phyloP scores from a whole-genome alignment of 169 alveolate species.

The Cryptosporidium baileyi region DNA sequence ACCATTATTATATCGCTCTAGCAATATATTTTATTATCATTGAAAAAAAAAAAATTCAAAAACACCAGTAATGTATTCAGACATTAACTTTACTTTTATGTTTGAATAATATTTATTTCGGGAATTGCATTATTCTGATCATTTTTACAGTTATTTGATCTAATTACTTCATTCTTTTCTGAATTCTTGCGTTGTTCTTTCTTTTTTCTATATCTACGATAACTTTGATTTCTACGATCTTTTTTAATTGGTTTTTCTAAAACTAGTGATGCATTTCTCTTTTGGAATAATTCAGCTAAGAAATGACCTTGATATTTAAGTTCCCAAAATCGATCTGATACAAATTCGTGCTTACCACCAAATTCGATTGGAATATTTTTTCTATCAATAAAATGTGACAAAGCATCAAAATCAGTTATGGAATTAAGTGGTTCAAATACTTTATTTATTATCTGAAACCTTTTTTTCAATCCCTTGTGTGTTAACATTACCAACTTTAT shows the following conservation, averaged over 20 bases:
- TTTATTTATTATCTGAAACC: constrained; percentile 57
- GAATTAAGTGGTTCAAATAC: constrained; percentile 47
- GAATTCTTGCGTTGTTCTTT: background rate
- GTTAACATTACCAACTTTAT: constrained; percentile 11
- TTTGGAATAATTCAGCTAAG: constrained; percentile 24
- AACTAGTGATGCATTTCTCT: background rate
- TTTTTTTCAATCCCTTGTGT: constrained; percentile 6
- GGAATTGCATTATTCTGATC: background rate
- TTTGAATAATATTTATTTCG: background rate
- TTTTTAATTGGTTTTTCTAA: background rate
- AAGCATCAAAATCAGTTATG: constrained; percentile 66
- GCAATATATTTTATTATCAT: background rate
- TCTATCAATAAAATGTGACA: constrained; percentile 66
- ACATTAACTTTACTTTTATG: no score
- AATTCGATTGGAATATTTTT: constrained; percentile 35
- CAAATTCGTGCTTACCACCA: constrained; percentile 54
- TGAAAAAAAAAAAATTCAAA: background rate
- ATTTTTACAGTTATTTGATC: background rate
- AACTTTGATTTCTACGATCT: background rate
- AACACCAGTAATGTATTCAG: background rate
- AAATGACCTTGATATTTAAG: constrained; percentile 24
- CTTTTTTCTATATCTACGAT: background rate
- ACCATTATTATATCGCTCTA: background rate
- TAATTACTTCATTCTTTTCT: no score
- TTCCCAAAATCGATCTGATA: constrained; percentile 41